These are phyloP conservation scores for Ustilago nuda DNA, from an alignment of 1,284 basidiomycete genomes.

Conservation along the genomic window DNA sequence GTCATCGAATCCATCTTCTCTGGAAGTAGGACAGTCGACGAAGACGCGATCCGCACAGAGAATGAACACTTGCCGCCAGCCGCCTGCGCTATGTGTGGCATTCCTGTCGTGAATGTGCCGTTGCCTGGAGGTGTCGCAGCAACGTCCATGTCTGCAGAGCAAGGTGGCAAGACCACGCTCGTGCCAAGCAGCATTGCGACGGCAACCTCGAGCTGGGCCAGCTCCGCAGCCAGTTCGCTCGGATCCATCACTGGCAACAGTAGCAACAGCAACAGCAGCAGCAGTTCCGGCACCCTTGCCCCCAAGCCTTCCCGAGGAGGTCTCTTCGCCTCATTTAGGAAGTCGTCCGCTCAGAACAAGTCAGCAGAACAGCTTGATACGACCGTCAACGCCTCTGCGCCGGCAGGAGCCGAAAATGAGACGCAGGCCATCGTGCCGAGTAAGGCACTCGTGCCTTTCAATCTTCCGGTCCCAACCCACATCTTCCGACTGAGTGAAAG, in stretches of 20 bases:
- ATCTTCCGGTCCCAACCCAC: conserved; percentile 64
- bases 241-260: conserved; percentile 43
- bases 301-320: conserved; percentile 46
- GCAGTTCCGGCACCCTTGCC: conserved; percentile 35
- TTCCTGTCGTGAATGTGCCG: conserved; percentile 62
- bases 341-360: conserved; percentile 25
- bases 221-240: conserved; percentile 49
- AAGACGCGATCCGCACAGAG: conserved; percentile 54
- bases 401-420: conserved; percentile 13
- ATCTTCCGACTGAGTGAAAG: conserved; percentile 66
- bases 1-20: conserved; percentile 85
- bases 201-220: conserved; percentile 50
- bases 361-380: conserved; percentile 10
- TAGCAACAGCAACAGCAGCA: conserved; percentile 20
- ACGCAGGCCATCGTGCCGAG: conserved; percentile 2
- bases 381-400: background rate
- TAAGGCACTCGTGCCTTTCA: conserved; percentile 4
- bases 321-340: conserved; percentile 54
- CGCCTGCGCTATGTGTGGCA: conserved; percentile 65
- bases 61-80: conserved; percentile 59
- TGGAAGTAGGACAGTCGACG: conserved; percentile 67
- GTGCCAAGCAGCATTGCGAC: conserved; percentile 47
- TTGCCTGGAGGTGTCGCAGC: conserved; percentile 47
- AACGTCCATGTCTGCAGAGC: conserved; percentile 36
- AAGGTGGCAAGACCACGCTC: conserved; percentile 40